Evolutionary conservation across 805 yeast genomes (phyloP).

Genomic region (Pichia gijzeniarum): DNA sequence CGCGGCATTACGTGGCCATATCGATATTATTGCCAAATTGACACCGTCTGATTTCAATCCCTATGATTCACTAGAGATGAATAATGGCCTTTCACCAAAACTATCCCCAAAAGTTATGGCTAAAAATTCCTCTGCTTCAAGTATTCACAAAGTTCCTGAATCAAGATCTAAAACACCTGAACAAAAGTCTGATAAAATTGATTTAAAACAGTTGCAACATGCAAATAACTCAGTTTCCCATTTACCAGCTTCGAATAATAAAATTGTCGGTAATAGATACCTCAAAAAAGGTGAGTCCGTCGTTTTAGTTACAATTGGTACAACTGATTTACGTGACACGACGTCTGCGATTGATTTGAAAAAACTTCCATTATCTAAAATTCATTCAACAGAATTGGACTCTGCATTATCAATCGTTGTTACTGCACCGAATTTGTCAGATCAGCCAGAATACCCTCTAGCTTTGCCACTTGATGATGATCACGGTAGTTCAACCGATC

Average conservation of each 20-base stretch:
- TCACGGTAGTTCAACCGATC: conserved; percentile 60
- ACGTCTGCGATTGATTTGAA: conserved; percentile 60
- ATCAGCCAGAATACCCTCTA: conserved; percentile 49
- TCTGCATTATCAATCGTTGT: conserved; percentile 78
- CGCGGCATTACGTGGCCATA: conserved; percentile 84
- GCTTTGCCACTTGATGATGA: conserved; percentile 84
- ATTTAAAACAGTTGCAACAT: conserved; percentile 3
- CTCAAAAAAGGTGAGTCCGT: conserved; percentile 58
- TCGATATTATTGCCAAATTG: conserved; percentile 58
- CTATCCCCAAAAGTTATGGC: conserved; percentile 27
- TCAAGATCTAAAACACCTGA: conserved; percentile 3
- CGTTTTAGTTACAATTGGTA: conserved; percentile 78
- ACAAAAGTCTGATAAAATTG: conserved; percentile 15
- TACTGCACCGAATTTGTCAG: conserved; percentile 34
- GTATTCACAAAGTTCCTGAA: conserved; percentile 25
- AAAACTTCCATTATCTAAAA: conserved; percentile 67
- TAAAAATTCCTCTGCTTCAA: conserved; percentile 12
- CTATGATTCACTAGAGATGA: conserved; percentile 19
- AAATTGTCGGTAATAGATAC: conserved; percentile 78
- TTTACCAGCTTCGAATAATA: conserved; percentile 32
- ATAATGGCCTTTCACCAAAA: conserved; percentile 19
- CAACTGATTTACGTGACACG: conserved; percentile 65
- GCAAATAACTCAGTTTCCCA: conserved; percentile 8
- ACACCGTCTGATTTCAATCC: conserved; percentile 42
- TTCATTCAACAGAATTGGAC: conserved; percentile 77